These are phyloP conservation scores for Psilocybe cubensis DNA, from an alignment of 768 basidiomycete genomes.

Conservation along the genomic window DNA sequence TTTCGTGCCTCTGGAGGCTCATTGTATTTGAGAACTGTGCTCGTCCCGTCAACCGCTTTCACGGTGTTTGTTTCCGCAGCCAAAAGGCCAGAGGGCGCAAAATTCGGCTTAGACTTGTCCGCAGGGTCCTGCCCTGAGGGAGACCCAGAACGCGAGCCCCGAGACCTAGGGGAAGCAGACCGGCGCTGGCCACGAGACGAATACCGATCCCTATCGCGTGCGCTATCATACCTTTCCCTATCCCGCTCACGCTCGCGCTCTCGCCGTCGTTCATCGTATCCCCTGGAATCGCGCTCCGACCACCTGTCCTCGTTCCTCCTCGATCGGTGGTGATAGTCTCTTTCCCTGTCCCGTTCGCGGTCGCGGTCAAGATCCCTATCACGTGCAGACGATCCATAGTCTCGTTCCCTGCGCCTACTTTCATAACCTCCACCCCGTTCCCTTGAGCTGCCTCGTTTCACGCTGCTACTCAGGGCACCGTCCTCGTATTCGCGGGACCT, in stretches of 20 bases:
- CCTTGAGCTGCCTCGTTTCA: conserved; percentile 7
- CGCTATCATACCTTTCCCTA: conserved; percentile 44
- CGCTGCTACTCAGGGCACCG: neutral
- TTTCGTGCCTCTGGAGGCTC: conserved; percentile 98
- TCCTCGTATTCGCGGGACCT: conserved; percentile 6
- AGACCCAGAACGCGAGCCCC: conserved; percentile 45
- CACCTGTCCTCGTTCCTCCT: conserved; percentile 18
- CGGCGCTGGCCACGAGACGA: conserved; percentile 40
- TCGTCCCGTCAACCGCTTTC: conserved; percentile 71
- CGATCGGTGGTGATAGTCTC: conserved; percentile 11
- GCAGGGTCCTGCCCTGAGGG: conserved; percentile 37
- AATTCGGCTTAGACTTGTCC: conserved; percentile 85
- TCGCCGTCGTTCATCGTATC: conserved; percentile 40
- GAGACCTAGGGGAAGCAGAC: conserved; percentile 66
- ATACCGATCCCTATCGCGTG: conserved; percentile 31
- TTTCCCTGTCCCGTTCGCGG: conserved; percentile 21
- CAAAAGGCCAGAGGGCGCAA: conserved; percentile 83
- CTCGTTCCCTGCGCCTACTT: neutral
- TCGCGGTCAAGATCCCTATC: conserved; percentile 18
- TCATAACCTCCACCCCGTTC: conserved; percentile 5
- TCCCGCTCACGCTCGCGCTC: conserved; percentile 47
- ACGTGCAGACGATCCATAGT: neutral
- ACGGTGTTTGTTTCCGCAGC: conserved; percentile 97
- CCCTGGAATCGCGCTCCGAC: conserved; percentile 10
- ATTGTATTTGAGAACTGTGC: conserved; percentile 92